Evolutionary conservation across 2,329 filamentous ascomycete species (phyloP).

Genomic region (Claviceps sp.): DNA sequence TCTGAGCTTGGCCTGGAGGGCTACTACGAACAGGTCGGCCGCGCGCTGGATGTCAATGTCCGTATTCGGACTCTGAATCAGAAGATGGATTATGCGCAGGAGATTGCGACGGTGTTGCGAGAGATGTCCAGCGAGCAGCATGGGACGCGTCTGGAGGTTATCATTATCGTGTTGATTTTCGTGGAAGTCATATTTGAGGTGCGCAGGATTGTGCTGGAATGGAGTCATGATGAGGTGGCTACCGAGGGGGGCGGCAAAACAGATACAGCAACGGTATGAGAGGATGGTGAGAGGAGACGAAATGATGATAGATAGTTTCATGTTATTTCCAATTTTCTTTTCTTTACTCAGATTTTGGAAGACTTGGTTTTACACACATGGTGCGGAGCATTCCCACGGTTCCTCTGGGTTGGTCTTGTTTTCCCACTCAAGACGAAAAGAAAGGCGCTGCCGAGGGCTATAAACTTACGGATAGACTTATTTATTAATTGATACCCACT

Average conservation of each 20-base stretch:
- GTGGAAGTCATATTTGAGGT: constrained; percentile 88
- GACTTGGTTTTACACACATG: too few species aligned
- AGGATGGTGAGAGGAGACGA: too few species aligned
- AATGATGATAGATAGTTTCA: too few species aligned
- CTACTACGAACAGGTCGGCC: constrained; percentile 89
- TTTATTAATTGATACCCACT: background rate
- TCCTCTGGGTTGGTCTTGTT: too few species aligned
- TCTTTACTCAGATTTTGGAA: too few species aligned
- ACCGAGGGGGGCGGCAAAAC: constrained; percentile 2
- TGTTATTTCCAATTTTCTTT: too few species aligned
- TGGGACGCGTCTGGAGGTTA: constrained; percentile 78
- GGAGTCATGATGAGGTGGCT: constrained; percentile 21
- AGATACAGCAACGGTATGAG: too few species aligned
- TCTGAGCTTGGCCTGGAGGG: constrained; percentile 83
- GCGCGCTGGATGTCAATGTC: constrained; percentile 79
- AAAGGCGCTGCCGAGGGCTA: too few species aligned
- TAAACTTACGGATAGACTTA: background rate
- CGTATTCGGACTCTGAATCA: constrained; percentile 87
- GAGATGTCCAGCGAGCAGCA: constrained; percentile 87
- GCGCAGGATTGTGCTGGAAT: constrained; percentile 56
- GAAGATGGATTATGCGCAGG: constrained; percentile 95
- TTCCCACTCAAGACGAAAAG: too few species aligned
- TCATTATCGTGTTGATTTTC: constrained; percentile 86
- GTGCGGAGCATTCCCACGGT: too few species aligned
- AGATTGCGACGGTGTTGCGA: constrained; percentile 79